A percentile compares a stretch with the other conserved stretches of the same genome.
Conservation (phyloP, 768 basidiomycete genomes). For the Neoboletus subvelutipes region DNA sequence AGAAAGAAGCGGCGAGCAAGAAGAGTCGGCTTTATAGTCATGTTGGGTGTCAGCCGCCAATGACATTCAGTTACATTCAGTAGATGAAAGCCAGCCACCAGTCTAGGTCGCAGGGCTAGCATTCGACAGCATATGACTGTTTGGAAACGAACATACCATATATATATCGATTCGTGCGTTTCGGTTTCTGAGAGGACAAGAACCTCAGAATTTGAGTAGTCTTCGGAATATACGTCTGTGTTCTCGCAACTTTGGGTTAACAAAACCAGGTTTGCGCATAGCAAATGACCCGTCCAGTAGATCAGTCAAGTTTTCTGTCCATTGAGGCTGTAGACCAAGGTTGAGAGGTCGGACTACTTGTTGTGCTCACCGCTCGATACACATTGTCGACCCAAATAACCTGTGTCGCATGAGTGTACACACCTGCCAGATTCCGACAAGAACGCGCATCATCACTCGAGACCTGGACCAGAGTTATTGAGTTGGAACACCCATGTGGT, state of each 20-base stretch:
- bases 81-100: neutral
- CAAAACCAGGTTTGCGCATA: neutral
- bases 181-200: neutral
- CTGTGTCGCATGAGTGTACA: neutral
- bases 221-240: neutral
- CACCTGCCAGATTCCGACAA: neutral
- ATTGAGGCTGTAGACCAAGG: too few species aligned
- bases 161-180: neutral
- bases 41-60: constrained; percentile 11
- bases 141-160: neutral
- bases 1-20: neutral
- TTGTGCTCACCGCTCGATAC: neutral
- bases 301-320: neutral
- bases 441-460: neutral
- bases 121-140: neutral
- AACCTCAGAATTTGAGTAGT: neutral
- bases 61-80: neutral
- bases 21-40: neutral
- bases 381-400: neutral
- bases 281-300: neutral
- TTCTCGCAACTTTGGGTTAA: neutral
- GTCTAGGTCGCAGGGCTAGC: too few species aligned
- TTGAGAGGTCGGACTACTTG: neutral
- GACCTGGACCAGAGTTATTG: neutral
- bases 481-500: neutral